Base-by-base conservation (phyloP, 1,284 basidiomycete genomes). In the Sporisorium sorghi region DNA sequence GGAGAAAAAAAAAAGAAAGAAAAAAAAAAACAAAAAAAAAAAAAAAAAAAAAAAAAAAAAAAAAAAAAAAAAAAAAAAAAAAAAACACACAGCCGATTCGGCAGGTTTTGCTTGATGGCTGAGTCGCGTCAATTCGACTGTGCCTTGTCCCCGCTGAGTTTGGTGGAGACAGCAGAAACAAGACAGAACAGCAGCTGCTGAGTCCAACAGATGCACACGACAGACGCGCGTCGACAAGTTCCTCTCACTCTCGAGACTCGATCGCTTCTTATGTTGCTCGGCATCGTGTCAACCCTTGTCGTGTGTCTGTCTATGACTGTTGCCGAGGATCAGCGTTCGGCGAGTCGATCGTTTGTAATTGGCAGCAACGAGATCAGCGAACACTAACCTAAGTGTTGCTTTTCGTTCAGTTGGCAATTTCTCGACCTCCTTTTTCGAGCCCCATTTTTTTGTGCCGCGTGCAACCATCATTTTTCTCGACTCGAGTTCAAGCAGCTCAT, bases 351-450 rank as follows among this genome's bases (percentile, higher is more conserved):
- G 46, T 11, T 28, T 47, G 46, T 17, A 3, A 24, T n/a, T n/a
- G 7, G 33, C 11, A 33, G 11, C 7, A 33, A 33, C 8, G 11
- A 3, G 14, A 33, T 11, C 6, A 33, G 33, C n/a, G 17, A 21
- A 42, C 21, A 10, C 42, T 43, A 19, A 17, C 19, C 17, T 42
- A 6, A 3, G 15, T 15, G n/a, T 39, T n/a, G n/a, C n/a, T n/a
- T n/a, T n/a, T n/a, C n/a, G n/a, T 39, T 39, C 3, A 7, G 17
- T 3, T n/a, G 8, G 37, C 39, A 21, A 40, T 53, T 53, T 53
- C 39, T 47, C 33, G 53, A 24, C 42, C 42, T 9, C 37, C 3
- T 47, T 39, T 47, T 56, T 28, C 28, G 28, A 30, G 28, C 9
- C 23, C 23, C 23, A 12, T 5, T 23, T 12, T 24, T 43, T 43